phyloP scores from a whole-genome alignment of 1,139 yeast species.

The Candida frijolesensis region DNA sequence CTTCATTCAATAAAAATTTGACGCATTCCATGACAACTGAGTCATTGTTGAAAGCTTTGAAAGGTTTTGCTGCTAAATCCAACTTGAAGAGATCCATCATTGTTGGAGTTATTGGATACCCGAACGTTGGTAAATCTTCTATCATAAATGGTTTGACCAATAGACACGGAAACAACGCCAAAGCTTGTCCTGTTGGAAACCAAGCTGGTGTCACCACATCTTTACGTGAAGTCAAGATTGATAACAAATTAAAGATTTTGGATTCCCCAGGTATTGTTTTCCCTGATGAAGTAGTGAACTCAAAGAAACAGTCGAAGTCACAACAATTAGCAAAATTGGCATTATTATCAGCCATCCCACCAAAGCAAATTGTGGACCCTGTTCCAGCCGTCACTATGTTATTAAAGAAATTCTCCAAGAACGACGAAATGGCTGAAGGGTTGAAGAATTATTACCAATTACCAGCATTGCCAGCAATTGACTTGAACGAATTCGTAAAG shows the following conservation, averaged over 20 bases:
- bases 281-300: slow-evolving; percentile 63
- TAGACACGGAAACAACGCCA: slow-evolving; percentile 68
- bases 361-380: slow-evolving; percentile 84
- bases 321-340: slow-evolving; percentile 89
- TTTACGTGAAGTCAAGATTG: slow-evolving; percentile 89
- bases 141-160: slow-evolving; percentile 87
- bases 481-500: slow-evolving; percentile 69
- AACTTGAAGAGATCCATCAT: slow-evolving; percentile 88
- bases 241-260: slow-evolving; percentile 80
- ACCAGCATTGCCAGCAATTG: slow-evolving; percentile 75
- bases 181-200: slow-evolving; percentile 95
- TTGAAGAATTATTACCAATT: slow-evolving; percentile 72
- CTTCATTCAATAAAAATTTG: slow-evolving; percentile 76
- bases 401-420: slow-evolving; percentile 71
- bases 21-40: slow-evolving; percentile 74
- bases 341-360: slow-evolving; percentile 86
- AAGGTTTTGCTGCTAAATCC: slow-evolving; percentile 80
- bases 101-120: slow-evolving; percentile 96
- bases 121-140: slow-evolving; percentile 91
- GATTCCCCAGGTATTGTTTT: slow-evolving; percentile 98
- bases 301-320: slow-evolving; percentile 49
- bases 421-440: slow-evolving; percentile 72
- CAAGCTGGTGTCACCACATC: slow-evolving; percentile 97
- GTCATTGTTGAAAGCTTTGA: slow-evolving; percentile 76
- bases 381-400: slow-evolving; percentile 77